Base-by-base conservation (phyloP, 73 alveolate genomes). In the Paramecium octaurelia region DNA sequence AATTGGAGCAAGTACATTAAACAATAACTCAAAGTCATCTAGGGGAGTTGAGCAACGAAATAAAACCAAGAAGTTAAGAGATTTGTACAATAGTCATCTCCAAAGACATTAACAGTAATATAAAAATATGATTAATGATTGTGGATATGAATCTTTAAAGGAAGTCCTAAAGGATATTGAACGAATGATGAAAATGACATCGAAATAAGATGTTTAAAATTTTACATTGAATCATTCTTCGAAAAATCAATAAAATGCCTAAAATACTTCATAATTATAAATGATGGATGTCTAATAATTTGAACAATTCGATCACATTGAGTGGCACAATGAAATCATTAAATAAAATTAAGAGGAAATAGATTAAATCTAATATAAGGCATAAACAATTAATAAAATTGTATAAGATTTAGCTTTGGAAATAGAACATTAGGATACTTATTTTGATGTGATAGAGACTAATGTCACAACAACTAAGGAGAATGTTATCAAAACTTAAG, bases 21-120 rank as follows among this genome's bases (percentile, higher is more conserved):
- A 73, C 38, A 80, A 43, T 80, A 43, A 44, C 34, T 20, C 20
- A 31, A 75, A 80, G 76, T 44, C 24, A 43, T 80, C 77, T 9
- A 80, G 68, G 48, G 73, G 90, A 35, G 90, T 77, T 36, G 90
- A 77, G n/a, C 50, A 77, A 43, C n/a, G 90, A 21, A 77, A 77
- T 43, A 77, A 77, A 46, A 77, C 90, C 6, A 77, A 77, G 27
- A 77, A 77, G 43, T 77, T 77, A 43, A 77, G 90, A 43, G 90
- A 77, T 77, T 60, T 77, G 43, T 77, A 77, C 27, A 60, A 12
- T 11, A 60, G 43, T 60, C 43, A 60, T 29, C 24, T 29, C 11
- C 11, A 24, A 60, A 60, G 83, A 34, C 83, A 60, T 29, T 9
- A 60, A 60, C 43, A 60, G 43, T 60, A 23, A 34, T 60, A 60